These are phyloP conservation scores for Keqinozyma sinolaborantium DNA, from an alignment of 1,139 yeast species.

Conservation along the genomic window DNA sequence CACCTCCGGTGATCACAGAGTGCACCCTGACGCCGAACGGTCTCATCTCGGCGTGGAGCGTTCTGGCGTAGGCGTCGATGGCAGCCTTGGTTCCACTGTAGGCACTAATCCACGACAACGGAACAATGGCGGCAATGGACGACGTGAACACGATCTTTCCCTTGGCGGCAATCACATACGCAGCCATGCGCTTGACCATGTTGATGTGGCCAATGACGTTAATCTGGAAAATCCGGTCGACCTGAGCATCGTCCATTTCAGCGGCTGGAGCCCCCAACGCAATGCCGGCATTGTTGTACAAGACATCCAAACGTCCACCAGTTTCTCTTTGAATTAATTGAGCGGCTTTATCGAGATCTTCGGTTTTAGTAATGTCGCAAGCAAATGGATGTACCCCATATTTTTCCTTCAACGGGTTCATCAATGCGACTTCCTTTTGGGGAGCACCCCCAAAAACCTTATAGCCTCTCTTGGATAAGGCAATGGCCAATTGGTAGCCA, in stretches of 20 bases:
- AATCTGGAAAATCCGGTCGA: constrained; percentile 24
- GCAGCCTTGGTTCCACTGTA: constrained; percentile 32
- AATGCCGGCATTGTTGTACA: constrained; percentile 35
- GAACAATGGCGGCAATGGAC: constrained; percentile 33
- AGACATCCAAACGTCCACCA: constrained; percentile 25
- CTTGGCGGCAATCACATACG: constrained; percentile 26
- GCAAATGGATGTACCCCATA: constrained; percentile 28
- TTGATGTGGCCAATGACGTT: constrained; percentile 37
- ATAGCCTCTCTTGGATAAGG: constrained; percentile 28
- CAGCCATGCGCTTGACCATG: constrained; percentile 30
- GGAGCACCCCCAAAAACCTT: constrained; percentile 33
- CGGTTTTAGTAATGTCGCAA: constrained; percentile 28
- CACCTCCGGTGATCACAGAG: constrained; percentile 39
- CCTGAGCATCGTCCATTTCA: constrained; percentile 23
- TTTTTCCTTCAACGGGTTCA: constrained; percentile 24
- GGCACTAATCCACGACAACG: constrained; percentile 30
- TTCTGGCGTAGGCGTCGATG: constrained; percentile 13
- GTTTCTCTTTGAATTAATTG: constrained; percentile 19
- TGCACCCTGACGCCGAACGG: constrained; percentile 34
- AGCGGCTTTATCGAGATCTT: constrained; percentile 22
- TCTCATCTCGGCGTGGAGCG: constrained; percentile 13
- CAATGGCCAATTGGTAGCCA: constrained; percentile 28
- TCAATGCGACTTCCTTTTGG: constrained; percentile 16
- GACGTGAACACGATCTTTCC: constrained; percentile 37
- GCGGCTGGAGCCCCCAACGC: constrained; percentile 29